Evolutionary conservation across 257 asterid genomes (phyloP), one percentile per base, ranked within the genome.

Genomic region (Gynochthodes officinalis): DNA sequence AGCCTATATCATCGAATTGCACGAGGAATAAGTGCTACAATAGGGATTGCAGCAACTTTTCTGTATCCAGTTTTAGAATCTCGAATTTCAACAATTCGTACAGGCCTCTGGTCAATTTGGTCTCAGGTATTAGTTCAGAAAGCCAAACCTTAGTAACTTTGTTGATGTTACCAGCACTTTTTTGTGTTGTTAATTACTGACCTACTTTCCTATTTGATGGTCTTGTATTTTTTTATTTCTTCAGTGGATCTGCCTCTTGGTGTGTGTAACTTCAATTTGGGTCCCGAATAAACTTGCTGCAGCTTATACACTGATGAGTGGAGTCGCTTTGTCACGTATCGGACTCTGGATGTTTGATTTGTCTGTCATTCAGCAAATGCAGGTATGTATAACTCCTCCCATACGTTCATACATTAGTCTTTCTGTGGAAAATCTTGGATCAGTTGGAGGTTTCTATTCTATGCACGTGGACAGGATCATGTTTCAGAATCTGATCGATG

Each of bases 51-150:
- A 88, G 94, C 98, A 44, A 90, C 98, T 1, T 93, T 89, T 70
- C 58, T 87, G 64, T 93, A 87, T 72, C 97, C 97, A 0, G 11
- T 86, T 14, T 69, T 93, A 64, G 87, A 89, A 58, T 78, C 89
- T 70, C 84, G 61, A 11, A 75, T 89, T 69, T 83, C 97, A n/a
- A n/a, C 95, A 9, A 85, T 86, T 40, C 83, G 92, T 52, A 87
- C 93, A 4, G 97, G 98, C 23, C 88, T 89, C 33, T 93, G 97
- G 96, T 93, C 97, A 4, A 90, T 93, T 62, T 93, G 98, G 96
- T 85, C 88, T 59, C 96, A 90, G 93, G 98, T 90, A 73, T 33
- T 32, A 19, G 25, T n/a, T 50, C 55, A 4, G 25, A 16, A 50
- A 50, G 55, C 55, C 18, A 50, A 19, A 50, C 55, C 55, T 4